Base-by-base conservation (phyloP, 1,139 yeast species). In the Hyphopichia khmerensis region DNA sequence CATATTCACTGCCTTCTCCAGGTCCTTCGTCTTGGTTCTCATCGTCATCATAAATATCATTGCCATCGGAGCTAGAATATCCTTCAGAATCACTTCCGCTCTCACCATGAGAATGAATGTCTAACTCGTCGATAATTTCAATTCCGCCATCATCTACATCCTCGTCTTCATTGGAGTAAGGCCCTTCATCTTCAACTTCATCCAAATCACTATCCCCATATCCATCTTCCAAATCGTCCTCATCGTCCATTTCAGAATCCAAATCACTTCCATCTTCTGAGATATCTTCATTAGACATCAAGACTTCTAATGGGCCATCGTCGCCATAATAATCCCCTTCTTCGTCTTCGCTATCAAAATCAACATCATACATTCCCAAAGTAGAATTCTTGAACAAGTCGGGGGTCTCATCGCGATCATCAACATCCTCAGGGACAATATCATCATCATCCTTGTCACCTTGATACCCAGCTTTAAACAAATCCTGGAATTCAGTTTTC, bases 291-390 rank as follows among this genome's bases (percentile, higher is more conserved):
- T 60, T 73, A 2, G 72, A 65, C 56, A 66, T 56, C 37, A 69
- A 50, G 2, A 58, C 73, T 35, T 69, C 76, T 36, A 67, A 49
- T 4, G 64, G 65, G n/a, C 60, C 69, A 4, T 58, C 66, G 39
- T 67, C 72, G 27, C 59, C 68, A 24, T 60, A 62, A 26, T 59
- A 65, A 35, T 57, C 57, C 21, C 56, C 66, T 27, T 61, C 64
- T 11, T 63, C 71, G 6, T 57, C 73, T 38, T 85, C 91, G 41
- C 84, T 82, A 48, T 84, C 89, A 33, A 81, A 76, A 41, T 87
- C 95, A 40, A 87, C 83, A 53, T 91, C 97, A 58, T 87, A 91
- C 96, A 91, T 90, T 2, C 97, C 97, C 40, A 91, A 72, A 0
- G 97, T 88, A 0, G 97, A 90, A 58, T 91, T 89, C 41, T 85